Percentiles rank a stretch among this genome's conserved stretches.
These are phyloP conservation scores for Lathyrus aphaca DNA, from an alignment of 306 rosid species.

Conservation along the genomic window DNA sequence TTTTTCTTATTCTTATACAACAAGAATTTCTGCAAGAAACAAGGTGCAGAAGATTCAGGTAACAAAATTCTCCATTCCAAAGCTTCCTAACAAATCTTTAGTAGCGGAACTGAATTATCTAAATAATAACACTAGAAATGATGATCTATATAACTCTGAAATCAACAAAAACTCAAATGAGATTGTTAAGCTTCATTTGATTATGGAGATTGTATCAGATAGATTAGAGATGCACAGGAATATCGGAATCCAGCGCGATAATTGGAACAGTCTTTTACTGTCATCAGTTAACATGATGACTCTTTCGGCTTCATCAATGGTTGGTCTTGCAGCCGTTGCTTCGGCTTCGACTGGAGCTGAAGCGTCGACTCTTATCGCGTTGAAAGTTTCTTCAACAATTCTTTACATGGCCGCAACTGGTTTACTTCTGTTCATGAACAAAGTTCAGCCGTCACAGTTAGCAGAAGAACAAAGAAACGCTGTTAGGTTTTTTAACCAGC, in stretches of 20 bases:
- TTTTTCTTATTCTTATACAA: constrained; percentile 21
- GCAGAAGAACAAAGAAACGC: constrained; percentile 77
- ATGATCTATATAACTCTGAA: constrained; percentile 3
- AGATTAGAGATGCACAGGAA: constrained; percentile 82
- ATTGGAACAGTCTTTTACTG: constrained; percentile 70
- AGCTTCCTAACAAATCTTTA: constrained; percentile 39
- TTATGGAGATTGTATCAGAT: constrained; percentile 64
- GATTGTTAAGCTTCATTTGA: constrained; percentile 51
- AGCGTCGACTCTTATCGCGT: constrained; percentile 47
- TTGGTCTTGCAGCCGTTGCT: constrained; percentile 54
- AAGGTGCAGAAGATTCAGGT: constrained; percentile 38
- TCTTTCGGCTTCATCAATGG: constrained; percentile 74
- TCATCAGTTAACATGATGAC: constrained; percentile 64
- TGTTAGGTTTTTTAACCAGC: constrained; percentile 74
- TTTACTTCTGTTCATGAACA: constrained; percentile 65
- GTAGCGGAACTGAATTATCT: constrained; percentile 46
- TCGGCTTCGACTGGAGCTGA: constrained; percentile 32
- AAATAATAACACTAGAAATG: constrained; percentile 23
- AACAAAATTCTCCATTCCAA: constrained; percentile 41
- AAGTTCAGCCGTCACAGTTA: constrained; percentile 84
- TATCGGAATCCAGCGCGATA: constrained; percentile 75
- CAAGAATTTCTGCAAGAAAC: constrained; percentile 41
- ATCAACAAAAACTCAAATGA: constrained; percentile 32
- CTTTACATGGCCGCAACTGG: constrained; percentile 69
- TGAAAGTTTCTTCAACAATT: constrained; percentile 65